Evolutionary conservation across 148 eudicot genomes (phyloP).

Genomic region (Silene uniflora): DNA sequence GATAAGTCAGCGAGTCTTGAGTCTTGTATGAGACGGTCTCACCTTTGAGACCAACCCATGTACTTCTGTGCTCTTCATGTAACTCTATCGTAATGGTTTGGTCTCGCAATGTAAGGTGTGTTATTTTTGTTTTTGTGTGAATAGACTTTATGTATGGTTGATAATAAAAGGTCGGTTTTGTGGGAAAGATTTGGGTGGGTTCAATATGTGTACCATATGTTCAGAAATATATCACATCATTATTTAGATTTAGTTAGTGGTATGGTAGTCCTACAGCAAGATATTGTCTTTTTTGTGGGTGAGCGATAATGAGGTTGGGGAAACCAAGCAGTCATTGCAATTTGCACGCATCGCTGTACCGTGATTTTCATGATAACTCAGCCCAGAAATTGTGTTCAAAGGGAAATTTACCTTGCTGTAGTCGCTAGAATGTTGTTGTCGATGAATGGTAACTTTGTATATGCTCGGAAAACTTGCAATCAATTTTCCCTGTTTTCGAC

Average conservation of each 20-base stretch:
- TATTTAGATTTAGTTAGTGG: conserved; percentile 13
- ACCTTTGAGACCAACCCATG: neutral
- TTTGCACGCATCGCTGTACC: too few species aligned
- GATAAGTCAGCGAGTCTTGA: neutral
- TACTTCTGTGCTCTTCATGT: neutral
- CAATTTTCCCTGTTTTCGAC: neutral
- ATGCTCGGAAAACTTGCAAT: neutral
- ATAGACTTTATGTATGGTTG: neutral
- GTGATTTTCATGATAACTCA: neutral
- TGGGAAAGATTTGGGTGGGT: neutral
- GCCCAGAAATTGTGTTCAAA: neutral
- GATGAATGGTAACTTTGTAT: too few species aligned
- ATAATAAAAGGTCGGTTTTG: neutral
- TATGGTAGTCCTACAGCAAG: neutral
- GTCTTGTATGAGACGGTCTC: neutral
- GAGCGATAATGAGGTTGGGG: neutral
- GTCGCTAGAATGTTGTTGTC: too few species aligned
- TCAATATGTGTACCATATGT: neutral
- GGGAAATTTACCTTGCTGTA: neutral
- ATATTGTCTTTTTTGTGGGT: conserved; percentile 13
- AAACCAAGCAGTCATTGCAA: neutral
- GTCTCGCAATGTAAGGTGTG: neutral
- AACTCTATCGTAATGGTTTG: neutral
- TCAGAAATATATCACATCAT: neutral
- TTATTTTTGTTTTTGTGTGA: neutral